These are phyloP conservation scores for Nicotiana sylvestris DNA, from an alignment of 257 asterid genomes.

Conservation along the genomic window DNA sequence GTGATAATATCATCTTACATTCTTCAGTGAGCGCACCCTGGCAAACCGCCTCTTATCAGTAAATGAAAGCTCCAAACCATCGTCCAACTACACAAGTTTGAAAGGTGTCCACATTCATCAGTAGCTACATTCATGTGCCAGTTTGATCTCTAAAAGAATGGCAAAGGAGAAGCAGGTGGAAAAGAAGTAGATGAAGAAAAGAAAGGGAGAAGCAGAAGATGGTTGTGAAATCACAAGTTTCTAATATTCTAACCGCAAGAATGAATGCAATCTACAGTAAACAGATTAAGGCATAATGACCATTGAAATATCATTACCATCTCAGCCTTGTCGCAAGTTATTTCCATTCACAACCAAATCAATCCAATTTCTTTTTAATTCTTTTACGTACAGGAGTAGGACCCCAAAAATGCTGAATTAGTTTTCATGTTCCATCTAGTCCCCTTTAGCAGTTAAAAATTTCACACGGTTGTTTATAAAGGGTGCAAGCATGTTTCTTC, in stretches of 20 bases:
- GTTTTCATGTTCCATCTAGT: neutral
- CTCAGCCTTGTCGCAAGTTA: neutral
- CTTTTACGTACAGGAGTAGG: neutral
- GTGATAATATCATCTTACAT: slow-evolving; percentile 45
- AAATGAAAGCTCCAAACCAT: slow-evolving; percentile 90
- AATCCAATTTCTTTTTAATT: neutral
- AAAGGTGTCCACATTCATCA: slow-evolving; percentile 3
- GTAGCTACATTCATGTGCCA: slow-evolving; percentile 1
- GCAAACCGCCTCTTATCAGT: slow-evolving; percentile 99
- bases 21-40: slow-evolving; percentile 79
- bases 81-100: slow-evolving; percentile 55
- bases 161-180: neutral
- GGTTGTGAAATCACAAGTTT: neutral
- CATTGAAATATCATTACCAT: neutral
- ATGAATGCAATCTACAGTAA: neutral
- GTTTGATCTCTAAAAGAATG: neutral
- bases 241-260: neutral
- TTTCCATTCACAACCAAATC: slow-evolving; percentile 1
- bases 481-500: neutral
- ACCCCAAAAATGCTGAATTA: neutral
- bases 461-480: neutral
- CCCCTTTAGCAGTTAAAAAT: neutral
- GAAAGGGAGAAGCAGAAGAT: neutral
- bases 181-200: neutral
- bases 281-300: neutral